Evolutionary conservation across 768 basidiomycete species (phyloP).

Genomic region (Amylocystis lapponica): DNA sequence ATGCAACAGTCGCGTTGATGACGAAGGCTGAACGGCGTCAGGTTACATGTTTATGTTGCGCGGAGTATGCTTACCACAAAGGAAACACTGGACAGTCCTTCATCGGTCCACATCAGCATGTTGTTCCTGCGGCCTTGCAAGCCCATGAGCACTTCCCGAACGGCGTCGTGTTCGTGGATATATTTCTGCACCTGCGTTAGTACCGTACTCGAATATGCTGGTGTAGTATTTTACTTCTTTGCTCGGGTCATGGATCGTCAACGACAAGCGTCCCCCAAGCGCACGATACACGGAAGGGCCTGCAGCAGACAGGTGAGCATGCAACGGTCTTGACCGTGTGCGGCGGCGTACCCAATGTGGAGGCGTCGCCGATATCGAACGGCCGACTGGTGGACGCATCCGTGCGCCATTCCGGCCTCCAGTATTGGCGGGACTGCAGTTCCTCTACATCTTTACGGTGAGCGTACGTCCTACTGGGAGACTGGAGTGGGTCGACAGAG

Average conservation of each 20-base stretch:
- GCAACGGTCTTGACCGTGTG: neutral
- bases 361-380: slow-evolving; percentile 67
- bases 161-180: slow-evolving; percentile 69
- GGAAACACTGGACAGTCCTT: slow-evolving; percentile 22
- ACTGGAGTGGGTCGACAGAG: neutral
- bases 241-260: slow-evolving; percentile 35
- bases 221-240: slow-evolving; percentile 32
- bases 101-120: slow-evolving; percentile 34
- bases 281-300: slow-evolving; percentile 41
- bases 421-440: slow-evolving; percentile 63
- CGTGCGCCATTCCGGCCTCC: slow-evolving; percentile 61
- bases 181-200: slow-evolving; percentile 40
- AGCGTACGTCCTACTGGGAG: slow-evolving; percentile 26
- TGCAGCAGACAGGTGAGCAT: too few species aligned
- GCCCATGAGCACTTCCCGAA: slow-evolving; percentile 71
- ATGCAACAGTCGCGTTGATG: slow-evolving; percentile 60
- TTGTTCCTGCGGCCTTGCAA: slow-evolving; percentile 68
- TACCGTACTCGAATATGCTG: neutral
- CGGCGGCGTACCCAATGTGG: slow-evolving; percentile 53
- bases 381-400: slow-evolving; percentile 35
- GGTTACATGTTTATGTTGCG: neutral
- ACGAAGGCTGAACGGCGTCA: slow-evolving; percentile 33
- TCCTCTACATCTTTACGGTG: slow-evolving; percentile 57
- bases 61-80: slow-evolving; percentile 24
- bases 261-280: slow-evolving; percentile 31